A percentile compares a stretch with the other conserved stretches of the same genome.
Conservation (phyloP, 2,329 filamentous ascomycete genomes). For the Fusarium avenaceum region DNA sequence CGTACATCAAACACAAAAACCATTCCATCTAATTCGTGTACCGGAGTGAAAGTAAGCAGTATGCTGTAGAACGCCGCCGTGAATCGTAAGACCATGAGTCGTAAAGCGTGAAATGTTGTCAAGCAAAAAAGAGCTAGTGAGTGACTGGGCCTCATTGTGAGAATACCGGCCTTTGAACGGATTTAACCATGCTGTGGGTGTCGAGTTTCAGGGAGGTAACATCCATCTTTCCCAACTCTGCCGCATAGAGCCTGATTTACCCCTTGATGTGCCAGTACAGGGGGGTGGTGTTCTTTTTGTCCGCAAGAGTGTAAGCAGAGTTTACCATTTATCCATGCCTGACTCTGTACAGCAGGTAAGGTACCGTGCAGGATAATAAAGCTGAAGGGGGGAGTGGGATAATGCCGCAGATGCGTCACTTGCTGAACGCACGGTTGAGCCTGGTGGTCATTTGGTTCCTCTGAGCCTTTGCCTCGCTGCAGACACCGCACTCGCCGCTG, state of each 20-base stretch:
- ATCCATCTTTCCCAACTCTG: conserved; percentile 8
- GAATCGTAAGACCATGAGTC: conserved; percentile 37
- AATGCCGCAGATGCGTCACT: conserved; percentile 30
- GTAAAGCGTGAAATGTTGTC: conserved; percentile 25
- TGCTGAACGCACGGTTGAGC: conserved; percentile 46
- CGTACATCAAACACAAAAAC: conserved; percentile 19
- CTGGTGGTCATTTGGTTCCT: conserved; percentile 38
- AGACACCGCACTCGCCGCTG: conserved; percentile 47
- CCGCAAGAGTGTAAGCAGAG: conserved; percentile 22
- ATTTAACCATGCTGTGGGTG: conserved; percentile 3
- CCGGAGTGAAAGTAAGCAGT: conserved; percentile 20
- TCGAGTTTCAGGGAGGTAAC: conserved; percentile 7
- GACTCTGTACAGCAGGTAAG: conserved; percentile 1
- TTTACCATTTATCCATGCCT: conserved; percentile 14
- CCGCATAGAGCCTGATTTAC: conserved; percentile 14
- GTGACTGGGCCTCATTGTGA: background rate
- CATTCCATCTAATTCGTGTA: conserved; percentile 24
- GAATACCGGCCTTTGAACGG: conserved; percentile 10
- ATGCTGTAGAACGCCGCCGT: conserved; percentile 35
- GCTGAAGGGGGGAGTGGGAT: conserved; percentile 1
- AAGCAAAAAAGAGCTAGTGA: conserved; percentile 5
- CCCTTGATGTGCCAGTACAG: conserved; percentile 16
- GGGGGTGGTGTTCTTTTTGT: conserved; percentile 1
- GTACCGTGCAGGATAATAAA: conserved; percentile 14
- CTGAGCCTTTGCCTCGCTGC: conserved; percentile 41